phyloP scores from a whole-genome alignment of 139 green algal species.

The Tetradesmus obliquus region DNA sequence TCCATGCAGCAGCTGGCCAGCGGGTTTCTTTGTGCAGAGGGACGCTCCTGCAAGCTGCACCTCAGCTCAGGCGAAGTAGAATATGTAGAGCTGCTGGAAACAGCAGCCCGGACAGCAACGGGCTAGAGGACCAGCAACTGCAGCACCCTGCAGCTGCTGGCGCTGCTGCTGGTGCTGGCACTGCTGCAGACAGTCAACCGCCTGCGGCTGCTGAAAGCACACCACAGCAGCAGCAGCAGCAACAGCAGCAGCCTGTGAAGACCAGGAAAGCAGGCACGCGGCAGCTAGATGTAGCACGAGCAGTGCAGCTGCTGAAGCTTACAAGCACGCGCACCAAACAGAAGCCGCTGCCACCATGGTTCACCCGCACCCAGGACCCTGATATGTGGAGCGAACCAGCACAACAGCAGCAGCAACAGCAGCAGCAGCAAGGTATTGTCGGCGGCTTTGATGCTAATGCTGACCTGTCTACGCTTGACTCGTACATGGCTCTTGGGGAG shows the following conservation, averaged over 20 bases:
- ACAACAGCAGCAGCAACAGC: not conserved
- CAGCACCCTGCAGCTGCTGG: not conserved
- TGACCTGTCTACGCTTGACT: not conserved
- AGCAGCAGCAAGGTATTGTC: not conserved
- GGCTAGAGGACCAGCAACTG: not conserved
- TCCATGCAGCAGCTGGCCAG: not conserved
- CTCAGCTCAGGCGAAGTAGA: not conserved
- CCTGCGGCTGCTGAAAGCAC: not conserved
- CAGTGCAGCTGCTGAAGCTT: slow-evolving; percentile 28
- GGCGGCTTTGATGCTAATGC: not conserved
- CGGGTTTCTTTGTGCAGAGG: not conserved
- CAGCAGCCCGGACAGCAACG: not conserved
- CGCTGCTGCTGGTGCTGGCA: not conserved
- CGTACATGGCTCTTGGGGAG: slow-evolving; percentile 5
- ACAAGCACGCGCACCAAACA: not conserved
- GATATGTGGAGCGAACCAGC: not conserved
- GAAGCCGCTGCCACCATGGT: slow-evolving; percentile 26
- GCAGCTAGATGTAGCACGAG: slow-evolving; percentile 23
- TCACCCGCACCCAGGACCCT: slow-evolving; percentile 33
- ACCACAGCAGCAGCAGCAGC: not conserved
- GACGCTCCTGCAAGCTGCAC: not conserved
- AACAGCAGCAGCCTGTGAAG: slow-evolving; percentile 5
- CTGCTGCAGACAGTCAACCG: not conserved
- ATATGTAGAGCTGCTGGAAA: not conserved
- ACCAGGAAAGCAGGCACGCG: not conserved